Conservation (phyloP, 2,329 filamentous ascomycete species). For the Colletotrichum euphorbiae region DNA sequence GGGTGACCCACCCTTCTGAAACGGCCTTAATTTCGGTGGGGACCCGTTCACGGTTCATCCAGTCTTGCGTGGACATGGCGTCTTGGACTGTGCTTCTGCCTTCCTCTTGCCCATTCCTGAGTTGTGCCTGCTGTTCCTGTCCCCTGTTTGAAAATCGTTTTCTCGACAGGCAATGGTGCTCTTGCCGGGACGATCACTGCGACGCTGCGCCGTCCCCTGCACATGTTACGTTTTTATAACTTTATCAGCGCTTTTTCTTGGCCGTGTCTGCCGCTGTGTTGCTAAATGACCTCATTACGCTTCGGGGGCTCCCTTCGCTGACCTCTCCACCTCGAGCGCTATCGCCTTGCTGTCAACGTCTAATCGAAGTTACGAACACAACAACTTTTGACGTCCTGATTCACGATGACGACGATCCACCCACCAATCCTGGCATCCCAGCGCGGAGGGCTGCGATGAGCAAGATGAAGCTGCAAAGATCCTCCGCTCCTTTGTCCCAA, state of each 20-base stretch:
- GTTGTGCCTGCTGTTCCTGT: not conserved
- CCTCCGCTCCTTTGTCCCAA: slow-evolving; percentile 22
- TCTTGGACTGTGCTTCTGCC: slow-evolving; percentile 20
- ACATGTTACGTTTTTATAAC: not conserved
- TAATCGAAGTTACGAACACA: slow-evolving; percentile 15
- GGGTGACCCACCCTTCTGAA: slow-evolving; percentile 38
- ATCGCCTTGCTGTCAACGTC: slow-evolving; percentile 11
- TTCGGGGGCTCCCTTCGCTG: slow-evolving; percentile 17
- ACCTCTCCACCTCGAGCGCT: slow-evolving; percentile 1
- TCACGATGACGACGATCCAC: slow-evolving; percentile 29
- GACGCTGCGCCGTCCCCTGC: slow-evolving; percentile 21
- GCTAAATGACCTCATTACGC: slow-evolving; percentile 37
- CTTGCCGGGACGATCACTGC: slow-evolving; percentile 22
- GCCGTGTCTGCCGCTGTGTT: slow-evolving; percentile 21
- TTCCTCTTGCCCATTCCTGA: not conserved
- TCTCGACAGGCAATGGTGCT: slow-evolving; percentile 5
- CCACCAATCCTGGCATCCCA: slow-evolving; percentile 13
- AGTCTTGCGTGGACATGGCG: slow-evolving; percentile 36
- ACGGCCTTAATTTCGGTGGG: slow-evolving; percentile 41
- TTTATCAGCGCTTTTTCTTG: slow-evolving; percentile 18
- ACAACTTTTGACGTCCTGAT: slow-evolving; percentile 13
- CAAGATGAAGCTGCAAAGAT: slow-evolving; percentile 27
- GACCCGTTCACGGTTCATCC: slow-evolving; percentile 41
- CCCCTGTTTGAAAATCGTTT: slow-evolving; percentile 13
- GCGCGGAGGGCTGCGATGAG: slow-evolving; percentile 4